Evolutionary conservation across 202 grass and related monocot genomes (phyloP), one percentile per base, ranked within the genome.

Genomic region (Schoenoplectus tabernaemontani): DNA sequence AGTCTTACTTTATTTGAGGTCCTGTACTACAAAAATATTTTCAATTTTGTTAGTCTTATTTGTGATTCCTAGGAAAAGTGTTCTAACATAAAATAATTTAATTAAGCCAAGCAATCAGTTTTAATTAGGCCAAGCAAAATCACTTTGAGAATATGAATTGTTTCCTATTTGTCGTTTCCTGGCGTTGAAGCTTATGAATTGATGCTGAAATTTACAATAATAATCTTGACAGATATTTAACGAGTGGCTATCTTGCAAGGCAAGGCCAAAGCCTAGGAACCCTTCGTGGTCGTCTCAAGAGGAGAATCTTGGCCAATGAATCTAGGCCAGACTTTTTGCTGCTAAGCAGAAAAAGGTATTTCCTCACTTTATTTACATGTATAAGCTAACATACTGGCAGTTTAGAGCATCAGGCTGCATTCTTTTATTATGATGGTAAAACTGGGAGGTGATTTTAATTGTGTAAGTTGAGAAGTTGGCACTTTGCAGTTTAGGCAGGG

Each of bases 261-360:
- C 96, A 47, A 92, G 96, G 83, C 87, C 87, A 69, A 99, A 99
- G 80, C 90, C 96, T 19, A 83, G 91, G 59, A 99, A 92, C 70
- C 96, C 96, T 1, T 99, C 92, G 3, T 99, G 96, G 96, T 99
- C 96, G 2, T 95, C 96, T 78, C 92, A 99, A 78, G 96, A 95
- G 78, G 96, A 99, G 33, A 90, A 99, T 89, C 90, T 92, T 7
- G 86, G 86, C 13, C 92, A 93, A 83, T 77, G 90, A 33, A 89
- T 99, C 61, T 87, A 99, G 78, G 92, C 92, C 0, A 99, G 82
- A 64, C 96, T 99, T 92, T 64, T 85, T 81, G 96, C 96, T 62
- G 96, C 96, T 54, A 92, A 99, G 71, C 90, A 92, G 73, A n/a
- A 99, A 99, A 83, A 99, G 96, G 96, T 98, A 80, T 57, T 23